A percentile compares a stretch with the other conserved stretches of the same genome.
These are phyloP conservation scores for Melampsora larici-populina DNA, from an alignment of 1,284 basidiomycete species.

Conservation along the genomic window DNA sequence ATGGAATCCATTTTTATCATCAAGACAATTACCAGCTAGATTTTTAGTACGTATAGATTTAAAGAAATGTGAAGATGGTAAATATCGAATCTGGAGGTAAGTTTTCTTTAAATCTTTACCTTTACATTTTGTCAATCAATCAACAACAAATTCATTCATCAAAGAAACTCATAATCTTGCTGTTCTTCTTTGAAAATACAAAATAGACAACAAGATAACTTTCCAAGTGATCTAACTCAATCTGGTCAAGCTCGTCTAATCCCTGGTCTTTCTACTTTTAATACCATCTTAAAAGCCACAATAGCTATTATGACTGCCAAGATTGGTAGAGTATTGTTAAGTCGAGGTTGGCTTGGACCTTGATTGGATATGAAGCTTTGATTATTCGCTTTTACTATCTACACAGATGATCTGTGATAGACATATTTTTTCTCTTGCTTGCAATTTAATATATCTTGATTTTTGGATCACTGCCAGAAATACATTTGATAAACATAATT, in stretches of 20 bases:
- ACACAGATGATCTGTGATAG: too few relatives aligned
- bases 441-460: too few relatives aligned
- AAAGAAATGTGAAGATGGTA: slow-evolving; percentile 1
- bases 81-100: slow-evolving; percentile 19
- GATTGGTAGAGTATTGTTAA: neutral
- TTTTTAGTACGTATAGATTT: slow-evolving; percentile 15
- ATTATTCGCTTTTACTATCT: too few relatives aligned
- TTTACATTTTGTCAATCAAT: neutral
- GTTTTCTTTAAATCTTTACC: too few relatives aligned
- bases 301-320: neutral
- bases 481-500: too few relatives aligned
- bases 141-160: neutral
- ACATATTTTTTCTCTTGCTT: too few relatives aligned
- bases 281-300: slow-evolving; percentile 12
- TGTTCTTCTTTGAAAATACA: neutral
- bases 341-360: neutral
- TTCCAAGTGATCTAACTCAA: slow-evolving; percentile 29
- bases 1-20: neutral
- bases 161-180: neutral
- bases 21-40: neutral
- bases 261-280: neutral
- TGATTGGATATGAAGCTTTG: neutral
- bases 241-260: slow-evolving; percentile 11
- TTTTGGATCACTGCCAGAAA: too few relatives aligned
- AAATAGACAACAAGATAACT: slow-evolving; percentile 35